Base-by-base conservation (phyloP, 2,329 filamentous ascomycete species). In the Colletotrichum chrysophilum region DNA sequence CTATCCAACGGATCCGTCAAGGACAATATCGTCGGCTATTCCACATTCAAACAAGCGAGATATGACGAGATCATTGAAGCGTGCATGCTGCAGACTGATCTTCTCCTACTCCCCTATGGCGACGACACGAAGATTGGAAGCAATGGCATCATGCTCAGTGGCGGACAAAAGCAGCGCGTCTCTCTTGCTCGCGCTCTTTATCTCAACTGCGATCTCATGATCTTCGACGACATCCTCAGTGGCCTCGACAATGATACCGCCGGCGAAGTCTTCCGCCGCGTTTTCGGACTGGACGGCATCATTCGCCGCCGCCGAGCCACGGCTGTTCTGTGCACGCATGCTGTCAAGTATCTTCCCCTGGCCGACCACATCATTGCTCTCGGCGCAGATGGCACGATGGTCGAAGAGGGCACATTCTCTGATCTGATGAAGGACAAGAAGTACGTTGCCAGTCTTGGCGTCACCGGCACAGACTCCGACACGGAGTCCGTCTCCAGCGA, bases 281-380 rank as follows among this genome's bases (percentile, higher is more conserved):
- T 84, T 0, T 83, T 86, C 48, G 82, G 83, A 0, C 38, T 78
- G 5, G 78, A 77, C 3, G 82, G 84, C 2, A 61, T 79, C 8
- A 70, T 85, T 3, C 38, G 65, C 14, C 74, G 75, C 16, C 71
- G 75, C 28, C 52, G 65, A 4, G 60, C 71, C 16, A 77, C 74
- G 3, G 72, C 66, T 0, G 60, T 78, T 14, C 24, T 78, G 3
- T 81, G 83, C 56, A 84, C 81, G 1, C 83, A 85, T 56, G 82
- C 82, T 0, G 76, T 84, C 6, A 78, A 80, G 0, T 80, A 82
- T 61, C 69, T 87, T 5, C 81, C 83, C 0, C 77, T 78, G 43
- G 86, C 82, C 70, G 87, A 91, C 60, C 85, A 88, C 38, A 86
- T 91, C 9, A 85, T 91, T 52, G 87, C 85, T 0, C 83, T 91